Evolutionary conservation across 495 filamentous ascomycete species (phyloP), one percentile per base, ranked within the genome.

Genomic region (Xeromyces bisporus): DNA sequence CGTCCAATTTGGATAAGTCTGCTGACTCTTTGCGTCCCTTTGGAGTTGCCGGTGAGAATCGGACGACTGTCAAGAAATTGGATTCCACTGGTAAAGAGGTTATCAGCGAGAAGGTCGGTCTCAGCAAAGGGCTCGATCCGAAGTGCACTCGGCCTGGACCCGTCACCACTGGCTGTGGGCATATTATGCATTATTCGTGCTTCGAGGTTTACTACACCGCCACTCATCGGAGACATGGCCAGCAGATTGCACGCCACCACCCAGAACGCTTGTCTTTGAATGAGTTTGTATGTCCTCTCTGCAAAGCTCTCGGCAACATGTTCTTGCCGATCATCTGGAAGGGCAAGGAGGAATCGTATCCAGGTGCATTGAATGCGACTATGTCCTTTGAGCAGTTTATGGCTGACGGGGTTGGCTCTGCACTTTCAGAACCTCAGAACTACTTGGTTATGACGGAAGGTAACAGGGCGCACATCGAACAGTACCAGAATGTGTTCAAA

Each of bases 101-200:
- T 11, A 59, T 72, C 25, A 66, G 64, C 21, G 84, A 89, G 42
- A 73, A 79, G 33, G 76, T 91, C 57, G 75, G 73, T 11, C 66
- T 96, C 12, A 87, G 84, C 27, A 86, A 84, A 53, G 89, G 89
- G 1, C 96, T 93, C 43, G 76, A 82, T 3, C 53, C 72, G 7
- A 59, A 62, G 15, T 67, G 73, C 23, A 72, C 67, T 6, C 61
- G 64, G 23, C 62, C 66, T n/a, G 91, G 85, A 0, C 80, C 86
- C 3, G 80, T 96, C 4, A 73, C 85, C 6, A 83, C 81, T 24
- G 81, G 87, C 17, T 99, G 89, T 54, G 87, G 85, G 4, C 89
- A 99, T 51, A 86, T 96, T 39, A 99, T 99, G 89, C 89, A 99
- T 47, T 99, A 81, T 46, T 71, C 70, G 18, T 99, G 89, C 52